Conservation (phyloP, 1,139 yeast species). For the Maudiozyma humilis region DNA sequence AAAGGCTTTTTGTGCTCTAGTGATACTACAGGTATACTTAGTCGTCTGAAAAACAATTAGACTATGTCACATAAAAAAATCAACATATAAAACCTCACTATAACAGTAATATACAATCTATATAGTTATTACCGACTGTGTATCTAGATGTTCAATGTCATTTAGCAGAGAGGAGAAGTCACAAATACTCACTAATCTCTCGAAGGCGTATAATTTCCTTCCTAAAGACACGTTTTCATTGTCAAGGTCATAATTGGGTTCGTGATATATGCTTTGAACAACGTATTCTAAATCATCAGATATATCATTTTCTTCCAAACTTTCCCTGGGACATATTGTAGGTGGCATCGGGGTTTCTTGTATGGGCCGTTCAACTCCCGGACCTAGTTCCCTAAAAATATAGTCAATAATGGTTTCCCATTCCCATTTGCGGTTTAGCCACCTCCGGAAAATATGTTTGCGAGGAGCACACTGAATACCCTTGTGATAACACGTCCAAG, state of each 20-base stretch:
- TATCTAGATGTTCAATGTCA: neutral
- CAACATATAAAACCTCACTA: no score
- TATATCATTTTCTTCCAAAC: neutral
- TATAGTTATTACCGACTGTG: neutral
- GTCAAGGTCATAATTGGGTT: neutral
- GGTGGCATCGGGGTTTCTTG: no score
- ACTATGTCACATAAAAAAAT: no score
- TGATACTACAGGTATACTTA: no score
- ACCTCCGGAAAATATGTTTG: slow-evolving; percentile 7
- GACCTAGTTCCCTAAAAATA: slow-evolving; percentile 5
- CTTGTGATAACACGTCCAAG: slow-evolving; percentile 4
- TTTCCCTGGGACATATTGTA: no score
- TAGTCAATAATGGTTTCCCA: slow-evolving; percentile 9
- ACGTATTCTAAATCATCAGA: no score
- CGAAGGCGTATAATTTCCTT: neutral
- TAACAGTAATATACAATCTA: no score
- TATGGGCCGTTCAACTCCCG: no score
- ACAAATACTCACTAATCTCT: neutral
- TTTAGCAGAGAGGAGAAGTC: neutral
- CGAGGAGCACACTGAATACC: slow-evolving; percentile 5
- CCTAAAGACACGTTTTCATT: no score
- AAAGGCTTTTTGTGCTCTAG: no score
- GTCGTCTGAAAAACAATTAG: no score
- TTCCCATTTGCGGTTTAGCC: slow-evolving; percentile 9
- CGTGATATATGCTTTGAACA: neutral